A percentile compares a stretch with the other conserved stretches of the same genome.
phyloP scores from a whole-genome alignment of 2,329 filamentous ascomycete species.

The Beauveria scarabaeidicola region DNA sequence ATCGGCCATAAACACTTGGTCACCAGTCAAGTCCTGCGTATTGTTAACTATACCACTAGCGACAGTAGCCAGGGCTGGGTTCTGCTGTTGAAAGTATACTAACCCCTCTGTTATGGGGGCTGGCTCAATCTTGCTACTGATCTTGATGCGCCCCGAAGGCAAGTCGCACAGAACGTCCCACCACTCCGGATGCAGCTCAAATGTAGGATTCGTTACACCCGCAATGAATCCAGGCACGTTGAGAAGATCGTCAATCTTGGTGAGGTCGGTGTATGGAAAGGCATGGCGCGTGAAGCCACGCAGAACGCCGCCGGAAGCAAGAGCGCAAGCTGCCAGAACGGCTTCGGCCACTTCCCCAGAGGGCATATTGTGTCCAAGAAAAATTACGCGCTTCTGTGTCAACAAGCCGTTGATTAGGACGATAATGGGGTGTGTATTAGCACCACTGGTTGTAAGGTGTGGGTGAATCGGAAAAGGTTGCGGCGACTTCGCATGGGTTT shows the following conservation, averaged over 20 bases:
- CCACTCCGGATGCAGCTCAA: conserved; percentile 92
- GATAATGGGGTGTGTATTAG: conserved; percentile 87
- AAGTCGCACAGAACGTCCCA: conserved; percentile 96
- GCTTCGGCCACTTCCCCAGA: conserved; percentile 95
- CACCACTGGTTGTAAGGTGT: conserved; percentile 86
- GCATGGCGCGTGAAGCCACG: conserved; percentile 92
- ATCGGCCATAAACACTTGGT: conserved; percentile 80
- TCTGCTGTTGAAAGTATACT: conserved; percentile 78
- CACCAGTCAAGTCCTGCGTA: conserved; percentile 67
- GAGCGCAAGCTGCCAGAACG: conserved; percentile 91
- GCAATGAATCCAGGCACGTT: conserved; percentile 97
- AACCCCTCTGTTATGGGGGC: conserved; percentile 78
- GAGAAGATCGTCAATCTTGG: conserved; percentile 92
- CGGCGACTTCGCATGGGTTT: conserved; percentile 70
- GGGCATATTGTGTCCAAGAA: conserved; percentile 88
- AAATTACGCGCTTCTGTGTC: conserved; percentile 94
- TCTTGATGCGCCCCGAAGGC: conserved; percentile 86
- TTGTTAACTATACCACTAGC: conserved; percentile 33
- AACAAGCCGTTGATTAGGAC: conserved; percentile 89
- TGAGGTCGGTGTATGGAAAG: conserved; percentile 95
- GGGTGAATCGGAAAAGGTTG: conserved; percentile 81
- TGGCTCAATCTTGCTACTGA: conserved; percentile 77
- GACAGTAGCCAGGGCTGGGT: conserved; percentile 46
- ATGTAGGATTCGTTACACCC: conserved; percentile 93
- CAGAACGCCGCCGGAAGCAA: conserved; percentile 86